Conservation (phyloP, 2,329 filamentous ascomycete species). For the Stemphylium lycopersici region DNA sequence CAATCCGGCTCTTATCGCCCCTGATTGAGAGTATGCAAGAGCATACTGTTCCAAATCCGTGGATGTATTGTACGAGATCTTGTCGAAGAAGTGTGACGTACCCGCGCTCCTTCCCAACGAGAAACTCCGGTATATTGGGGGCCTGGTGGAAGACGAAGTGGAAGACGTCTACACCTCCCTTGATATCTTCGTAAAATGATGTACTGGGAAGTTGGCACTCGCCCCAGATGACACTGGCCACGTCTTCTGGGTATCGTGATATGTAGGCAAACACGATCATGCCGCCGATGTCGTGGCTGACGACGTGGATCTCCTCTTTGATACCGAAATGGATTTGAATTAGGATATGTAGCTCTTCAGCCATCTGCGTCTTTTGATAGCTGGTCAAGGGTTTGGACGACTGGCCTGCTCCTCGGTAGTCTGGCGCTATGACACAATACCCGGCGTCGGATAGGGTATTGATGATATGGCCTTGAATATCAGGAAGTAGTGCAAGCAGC, state of each 20-base stretch:
- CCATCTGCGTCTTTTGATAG: constrained; percentile 52
- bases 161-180: background rate
- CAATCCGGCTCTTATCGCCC: constrained; percentile 1
- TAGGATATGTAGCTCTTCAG: constrained; percentile 48
- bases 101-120: constrained; percentile 14
- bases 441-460: constrained; percentile 41
- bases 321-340: constrained; percentile 38
- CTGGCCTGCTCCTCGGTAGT: constrained; percentile 50
- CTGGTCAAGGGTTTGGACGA: constrained; percentile 47
- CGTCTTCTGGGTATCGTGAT: constrained; percentile 41
- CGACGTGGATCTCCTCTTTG: constrained; percentile 50
- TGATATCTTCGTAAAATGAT: background rate
- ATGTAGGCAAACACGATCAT: constrained; percentile 56
- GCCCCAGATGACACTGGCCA: constrained; percentile 38
- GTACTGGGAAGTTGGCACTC: constrained; percentile 6
- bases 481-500: too few relatives aligned
- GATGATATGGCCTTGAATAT: constrained; percentile 26
- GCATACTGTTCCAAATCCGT: constrained; percentile 1
- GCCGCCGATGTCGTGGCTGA: constrained; percentile 57
- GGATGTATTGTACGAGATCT: constrained; percentile 5
- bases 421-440: constrained; percentile 51
- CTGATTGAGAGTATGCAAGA: background rate
- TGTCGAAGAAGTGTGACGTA: constrained; percentile 19
- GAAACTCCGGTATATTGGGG: constrained; percentile 20
- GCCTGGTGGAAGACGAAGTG: constrained; percentile 5